Percentiles rank a stretch among this genome's conserved stretches.
These are phyloP conservation scores for Porphyrellus cyaneotinctus DNA, from an alignment of 768 basidiomycete genomes.

Conservation along the genomic window DNA sequence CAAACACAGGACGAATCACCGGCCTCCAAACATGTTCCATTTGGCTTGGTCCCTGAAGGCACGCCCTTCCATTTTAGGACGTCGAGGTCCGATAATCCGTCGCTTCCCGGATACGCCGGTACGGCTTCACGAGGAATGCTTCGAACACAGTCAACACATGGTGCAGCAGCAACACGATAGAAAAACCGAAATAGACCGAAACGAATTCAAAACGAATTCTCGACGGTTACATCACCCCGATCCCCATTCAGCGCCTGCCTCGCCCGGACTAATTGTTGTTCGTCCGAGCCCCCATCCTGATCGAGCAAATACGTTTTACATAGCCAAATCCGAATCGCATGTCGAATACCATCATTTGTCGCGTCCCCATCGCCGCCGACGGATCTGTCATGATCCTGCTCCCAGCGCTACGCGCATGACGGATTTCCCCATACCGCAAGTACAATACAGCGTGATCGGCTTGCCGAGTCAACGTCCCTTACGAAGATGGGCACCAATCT, in stretches of 20 bases:
- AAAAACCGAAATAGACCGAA: background rate
- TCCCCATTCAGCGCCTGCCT: slow-evolving; percentile 1
- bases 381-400: slow-evolving; percentile 1
- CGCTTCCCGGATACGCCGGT: background rate
- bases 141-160: slow-evolving; percentile 4
- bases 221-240: background rate
- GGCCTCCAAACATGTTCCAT: background rate
- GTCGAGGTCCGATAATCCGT: slow-evolving; percentile 1
- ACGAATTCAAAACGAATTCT: background rate
- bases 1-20: background rate
- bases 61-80: background rate
- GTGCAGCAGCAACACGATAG: background rate
- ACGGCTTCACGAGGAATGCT: background rate
- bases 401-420: background rate
- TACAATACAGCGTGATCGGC: background rate
- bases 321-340: background rate
- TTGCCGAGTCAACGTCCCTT: background rate
- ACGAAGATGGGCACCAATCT: background rate
- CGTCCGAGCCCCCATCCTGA: background rate
- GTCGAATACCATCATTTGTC: background rate
- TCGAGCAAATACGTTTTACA: slow-evolving; percentile 1
- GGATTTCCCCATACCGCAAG: background rate
- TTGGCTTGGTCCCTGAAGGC: background rate
- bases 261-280: background rate
- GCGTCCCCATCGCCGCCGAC: slow-evolving; percentile 10